Base-by-base conservation (phyloP, 768 basidiomycete species). In the Amanita rubescens region DNA sequence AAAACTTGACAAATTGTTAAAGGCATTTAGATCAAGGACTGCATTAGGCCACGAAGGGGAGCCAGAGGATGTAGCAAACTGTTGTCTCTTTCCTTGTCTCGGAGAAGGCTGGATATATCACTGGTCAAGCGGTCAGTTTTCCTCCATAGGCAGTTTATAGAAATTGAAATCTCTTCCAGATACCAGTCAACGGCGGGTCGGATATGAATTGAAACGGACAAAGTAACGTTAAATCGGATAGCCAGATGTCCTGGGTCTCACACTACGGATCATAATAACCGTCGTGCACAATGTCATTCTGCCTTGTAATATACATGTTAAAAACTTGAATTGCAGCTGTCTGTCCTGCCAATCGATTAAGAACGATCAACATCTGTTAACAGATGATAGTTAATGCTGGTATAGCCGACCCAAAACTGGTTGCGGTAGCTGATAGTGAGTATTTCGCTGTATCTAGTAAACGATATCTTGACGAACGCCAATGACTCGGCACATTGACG, bases 341-440 rank as follows among this genome's bases (percentile, higher is more conserved):
- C 75, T 27, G 73, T 67, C 77, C 77, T 77, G 56, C 74, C n/a
- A n/a, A n/a, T n/a, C n/a, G n/a, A n/a, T n/a, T n/a, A n/a, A n/a
- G n/a, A n/a, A n/a, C n/a, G n/a, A n/a, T n/a, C n/a, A n/a, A 25
- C 3, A 39, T 17, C 19, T 50, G 32, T 44, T n/a, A 8, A 12
- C 53, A 72, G 71, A 72, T 76, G 72, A 67, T 77, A 3, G 75
- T 75, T 3, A 77, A 77, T 60, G 76, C 75, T 3, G 75, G 75
- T 1, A 65, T 73, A 11, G 51, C 32, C n/a, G 9, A 45, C 6
- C 20, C 49, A 14, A 32, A 54, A 14, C 54, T 60, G 1, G 47
- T 67, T 41, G 10, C 60, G 9, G 8, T 30, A 30, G 8, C 27
- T 30, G 27, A 30, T 62, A 39, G 44, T 17, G 7, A 33, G 49